A percentile compares a stretch with the other conserved stretches of the same genome.
phyloP scores from a whole-genome alignment of 306 rosid genomes.

The Geum urbanum region DNA sequence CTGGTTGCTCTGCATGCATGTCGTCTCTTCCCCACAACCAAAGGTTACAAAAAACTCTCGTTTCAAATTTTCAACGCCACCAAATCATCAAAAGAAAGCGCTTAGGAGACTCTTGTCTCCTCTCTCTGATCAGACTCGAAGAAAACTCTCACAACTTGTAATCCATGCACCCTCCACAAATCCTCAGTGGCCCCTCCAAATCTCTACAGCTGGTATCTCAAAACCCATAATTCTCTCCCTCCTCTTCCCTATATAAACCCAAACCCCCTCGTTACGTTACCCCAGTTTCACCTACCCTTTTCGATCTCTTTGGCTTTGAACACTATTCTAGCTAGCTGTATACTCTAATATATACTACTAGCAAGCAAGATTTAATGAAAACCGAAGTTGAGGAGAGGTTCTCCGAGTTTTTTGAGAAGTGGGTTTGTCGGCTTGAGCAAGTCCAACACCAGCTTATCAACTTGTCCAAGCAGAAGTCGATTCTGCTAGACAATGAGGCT shows the following conservation, averaged over 20 bases:
- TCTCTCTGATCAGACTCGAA: too few species aligned
- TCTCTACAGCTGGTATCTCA: slow-evolving; percentile 38
- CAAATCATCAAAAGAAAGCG: not conserved
- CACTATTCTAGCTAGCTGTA: not conserved
- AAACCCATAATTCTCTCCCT: not conserved
- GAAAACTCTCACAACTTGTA: slow-evolving; percentile 24
- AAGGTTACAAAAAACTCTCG: not conserved
- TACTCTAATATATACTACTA: too few species aligned
- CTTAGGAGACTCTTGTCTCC: slow-evolving; percentile 1
- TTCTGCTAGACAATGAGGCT: not conserved
- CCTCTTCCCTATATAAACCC: not conserved
- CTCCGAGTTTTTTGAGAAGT: slow-evolving; percentile 42
- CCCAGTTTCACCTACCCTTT: not conserved
- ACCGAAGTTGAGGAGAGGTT: slow-evolving; percentile 38
- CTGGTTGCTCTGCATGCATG: slow-evolving; percentile 2
- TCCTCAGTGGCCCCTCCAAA: slow-evolving; percentile 40
- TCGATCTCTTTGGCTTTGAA: not conserved
- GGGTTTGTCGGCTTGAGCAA: slow-evolving; percentile 49
- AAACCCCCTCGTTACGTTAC: not conserved
- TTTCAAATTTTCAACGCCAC: not conserved
- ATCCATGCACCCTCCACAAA: slow-evolving; percentile 46
- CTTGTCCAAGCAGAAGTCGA: not conserved
- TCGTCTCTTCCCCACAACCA: slow-evolving; percentile 16
- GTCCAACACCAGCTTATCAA: slow-evolving; percentile 26
- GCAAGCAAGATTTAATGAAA: slow-evolving; percentile 36